phyloP scores from a whole-genome alignment of 306 rosid genomes.

The Prunus kanzakura region DNA sequence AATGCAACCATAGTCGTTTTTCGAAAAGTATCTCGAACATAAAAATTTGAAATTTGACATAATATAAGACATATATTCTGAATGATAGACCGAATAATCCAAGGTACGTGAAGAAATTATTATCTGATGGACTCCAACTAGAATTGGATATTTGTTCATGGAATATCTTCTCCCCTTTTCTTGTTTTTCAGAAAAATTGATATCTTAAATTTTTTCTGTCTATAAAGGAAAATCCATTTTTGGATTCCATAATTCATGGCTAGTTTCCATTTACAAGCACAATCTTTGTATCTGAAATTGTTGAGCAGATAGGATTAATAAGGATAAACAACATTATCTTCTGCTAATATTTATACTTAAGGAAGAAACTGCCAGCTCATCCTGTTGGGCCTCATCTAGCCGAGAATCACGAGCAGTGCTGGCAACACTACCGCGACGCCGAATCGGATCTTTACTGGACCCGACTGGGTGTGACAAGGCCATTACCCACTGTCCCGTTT shows the following conservation, averaged over 20 bases:
- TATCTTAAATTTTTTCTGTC: too few species aligned
- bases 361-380: neutral
- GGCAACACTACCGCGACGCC: neutral
- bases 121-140: too few species aligned
- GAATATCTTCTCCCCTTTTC: too few species aligned
- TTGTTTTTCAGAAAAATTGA: too few species aligned
- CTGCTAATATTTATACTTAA: too few species aligned
- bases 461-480: neutral
- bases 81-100: too few species aligned
- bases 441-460: neutral
- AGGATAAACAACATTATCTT: neutral
- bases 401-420: neutral
- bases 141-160: too few species aligned
- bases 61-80: too few species aligned
- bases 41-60: too few species aligned
- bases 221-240: neutral
- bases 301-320: neutral
- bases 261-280: neutral
- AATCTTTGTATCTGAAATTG: neutral
- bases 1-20: too few species aligned
- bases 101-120: too few species aligned
- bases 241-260: neutral
- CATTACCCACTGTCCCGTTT: slow-evolving; percentile 7
- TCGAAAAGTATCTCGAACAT: too few species aligned
- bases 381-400: neutral